Evolutionary conservation across 306 rosid genomes (phyloP).

Genomic region (Castanea crenata): DNA sequence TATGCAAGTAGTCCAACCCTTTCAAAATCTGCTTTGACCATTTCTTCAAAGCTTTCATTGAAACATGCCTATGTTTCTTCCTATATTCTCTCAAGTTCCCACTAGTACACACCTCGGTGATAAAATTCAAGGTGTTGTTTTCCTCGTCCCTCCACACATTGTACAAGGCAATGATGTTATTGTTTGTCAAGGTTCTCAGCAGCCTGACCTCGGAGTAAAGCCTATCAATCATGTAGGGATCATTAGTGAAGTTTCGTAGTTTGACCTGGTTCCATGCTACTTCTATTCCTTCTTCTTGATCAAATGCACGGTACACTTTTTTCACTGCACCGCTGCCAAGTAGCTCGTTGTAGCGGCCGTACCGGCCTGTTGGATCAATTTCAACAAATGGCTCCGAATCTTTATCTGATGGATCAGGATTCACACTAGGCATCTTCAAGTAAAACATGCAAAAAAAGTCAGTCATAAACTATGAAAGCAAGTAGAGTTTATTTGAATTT

Average conservation of each 20-base stretch:
- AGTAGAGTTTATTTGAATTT: not conserved
- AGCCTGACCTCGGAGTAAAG: constrained; percentile 77
- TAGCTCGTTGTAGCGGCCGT: constrained; percentile 73
- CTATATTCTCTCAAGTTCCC: constrained; percentile 91
- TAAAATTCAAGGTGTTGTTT: constrained; percentile 54
- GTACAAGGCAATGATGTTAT: constrained; percentile 66
- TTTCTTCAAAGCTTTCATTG: constrained; percentile 81
- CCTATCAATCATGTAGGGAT: constrained; percentile 70
- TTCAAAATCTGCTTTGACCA: constrained; percentile 78
- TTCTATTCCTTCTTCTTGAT: constrained; percentile 90
- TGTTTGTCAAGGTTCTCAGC: constrained; percentile 51
- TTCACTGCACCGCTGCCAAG: constrained; percentile 80
- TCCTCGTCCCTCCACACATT: constrained; percentile 63
- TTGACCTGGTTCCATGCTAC: constrained; percentile 98
- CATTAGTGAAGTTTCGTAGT: constrained; percentile 57
- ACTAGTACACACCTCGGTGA: constrained; percentile 89
- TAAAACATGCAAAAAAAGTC: not conserved
- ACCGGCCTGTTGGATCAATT: constrained; percentile 61
- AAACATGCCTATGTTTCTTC: constrained; percentile 77
- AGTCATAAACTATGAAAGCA: not conserved
- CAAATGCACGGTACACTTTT: constrained; percentile 85
- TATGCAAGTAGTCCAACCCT: constrained; percentile 84
- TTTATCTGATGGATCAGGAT: constrained; percentile 36
- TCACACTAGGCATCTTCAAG: constrained; percentile 57
- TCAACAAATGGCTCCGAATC: constrained; percentile 73